Percentiles rank a stretch among this genome's conserved stretches.
Conservation (phyloP, 305 asterid species). For the Fraxinus angustifolia region DNA sequence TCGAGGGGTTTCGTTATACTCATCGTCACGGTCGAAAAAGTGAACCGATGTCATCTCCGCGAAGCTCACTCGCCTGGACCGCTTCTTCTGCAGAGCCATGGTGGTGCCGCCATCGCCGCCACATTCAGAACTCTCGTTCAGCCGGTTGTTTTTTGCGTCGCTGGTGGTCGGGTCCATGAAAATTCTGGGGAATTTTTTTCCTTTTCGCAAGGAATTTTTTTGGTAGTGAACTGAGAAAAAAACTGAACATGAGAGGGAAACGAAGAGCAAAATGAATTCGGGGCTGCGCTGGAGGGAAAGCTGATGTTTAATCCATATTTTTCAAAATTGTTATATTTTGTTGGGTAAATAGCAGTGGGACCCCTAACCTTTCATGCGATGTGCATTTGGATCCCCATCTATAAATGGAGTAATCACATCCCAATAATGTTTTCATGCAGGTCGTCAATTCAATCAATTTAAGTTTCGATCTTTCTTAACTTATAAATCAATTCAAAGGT, state of each 20-base stretch:
- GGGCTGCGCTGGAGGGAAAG: conserved; percentile 9
- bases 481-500: background rate
- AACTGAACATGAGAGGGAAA: background rate
- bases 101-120: conserved; percentile 40
- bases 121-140: conserved; percentile 46
- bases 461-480: background rate
- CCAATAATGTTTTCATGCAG: background rate
- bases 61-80: conserved; percentile 92
- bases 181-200: background rate
- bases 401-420: background rate
- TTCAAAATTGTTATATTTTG: background rate
- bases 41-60: conserved; percentile 88
- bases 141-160: conserved; percentile 33
- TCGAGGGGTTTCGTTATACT: conserved; percentile 47
- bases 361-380: background rate
- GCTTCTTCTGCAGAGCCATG: conserved; percentile 57
- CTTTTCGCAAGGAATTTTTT: background rate
- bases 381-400: background rate
- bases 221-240: background rate
- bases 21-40: conserved; percentile 90
- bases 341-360: background rate
- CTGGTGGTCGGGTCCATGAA: conserved; percentile 8
- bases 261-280: background rate
- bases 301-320: background rate
- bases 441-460: background rate